phyloP scores from a whole-genome alignment of 2,329 filamentous ascomycete species.

The Stagonosporopsis vannaccii region DNA sequence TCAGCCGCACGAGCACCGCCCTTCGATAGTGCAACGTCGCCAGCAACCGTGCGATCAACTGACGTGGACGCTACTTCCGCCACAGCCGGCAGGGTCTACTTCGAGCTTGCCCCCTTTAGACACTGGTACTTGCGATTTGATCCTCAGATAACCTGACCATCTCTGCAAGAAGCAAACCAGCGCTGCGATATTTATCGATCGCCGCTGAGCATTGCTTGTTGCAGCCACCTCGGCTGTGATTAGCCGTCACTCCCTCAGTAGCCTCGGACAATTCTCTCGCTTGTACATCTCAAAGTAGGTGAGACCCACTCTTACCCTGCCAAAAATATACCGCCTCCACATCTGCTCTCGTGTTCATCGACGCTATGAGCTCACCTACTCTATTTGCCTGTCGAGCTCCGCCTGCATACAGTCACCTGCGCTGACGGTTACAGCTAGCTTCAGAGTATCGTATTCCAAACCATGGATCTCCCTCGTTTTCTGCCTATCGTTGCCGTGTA shows the following conservation, averaged over 20 bases:
- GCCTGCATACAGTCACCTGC: conserved; percentile 40
- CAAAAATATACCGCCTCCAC: conserved; percentile 46
- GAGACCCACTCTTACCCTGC: conserved; percentile 32
- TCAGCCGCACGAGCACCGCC: conserved; percentile 6
- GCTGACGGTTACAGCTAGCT: conserved; percentile 27
- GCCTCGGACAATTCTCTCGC: conserved; percentile 38
- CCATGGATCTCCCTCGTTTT: conserved; percentile 33
- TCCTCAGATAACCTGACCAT: conserved; percentile 16
- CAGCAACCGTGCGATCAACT: conserved; percentile 10
- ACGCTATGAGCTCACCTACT: conserved; percentile 44
- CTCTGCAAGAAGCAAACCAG: conserved; percentile 14
- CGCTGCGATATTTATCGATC: conserved; percentile 41
- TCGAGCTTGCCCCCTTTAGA: conserved; percentile 5
- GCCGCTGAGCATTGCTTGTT: conserved; percentile 31
- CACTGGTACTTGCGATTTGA: conserved; percentile 1
- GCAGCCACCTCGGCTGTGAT: conserved; percentile 39
- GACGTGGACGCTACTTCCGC: conserved; percentile 18
- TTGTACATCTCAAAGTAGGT: conserved; percentile 27
- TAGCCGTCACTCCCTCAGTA: conserved; percentile 23
- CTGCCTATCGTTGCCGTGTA: conserved; percentile 30
- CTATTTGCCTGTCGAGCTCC: conserved; percentile 24
- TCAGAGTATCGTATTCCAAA: conserved; percentile 24
- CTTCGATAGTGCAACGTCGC: conserved; percentile 4
- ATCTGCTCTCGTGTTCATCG: conserved; percentile 34
- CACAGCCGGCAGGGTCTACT: conserved; percentile 18